Evolutionary conservation across 305 asterid species (phyloP).

Genomic region (Fraxinus floribunda): DNA sequence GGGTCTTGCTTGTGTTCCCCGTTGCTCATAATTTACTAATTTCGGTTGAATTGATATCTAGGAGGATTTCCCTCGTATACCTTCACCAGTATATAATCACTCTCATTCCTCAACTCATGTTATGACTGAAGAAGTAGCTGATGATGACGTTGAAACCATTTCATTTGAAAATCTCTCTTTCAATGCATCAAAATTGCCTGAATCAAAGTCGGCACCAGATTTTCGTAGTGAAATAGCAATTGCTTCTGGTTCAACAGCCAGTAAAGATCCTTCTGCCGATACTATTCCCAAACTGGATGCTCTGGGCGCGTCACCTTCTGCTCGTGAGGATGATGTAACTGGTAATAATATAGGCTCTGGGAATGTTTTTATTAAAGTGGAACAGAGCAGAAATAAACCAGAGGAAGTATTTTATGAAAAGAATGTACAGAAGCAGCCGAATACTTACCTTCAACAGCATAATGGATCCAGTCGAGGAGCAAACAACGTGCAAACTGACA

Average conservation of each 20-base stretch:
- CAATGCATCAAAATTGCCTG: conserved; percentile 40
- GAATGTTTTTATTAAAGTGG: conserved; percentile 34
- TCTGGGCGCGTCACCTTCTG: conserved; percentile 35
- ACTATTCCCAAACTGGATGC: conserved; percentile 32
- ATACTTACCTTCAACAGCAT: conserved; percentile 39
- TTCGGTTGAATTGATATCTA: conserved; percentile 26
- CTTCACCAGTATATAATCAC: conserved; percentile 69
- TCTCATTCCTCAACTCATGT: conserved; percentile 50
- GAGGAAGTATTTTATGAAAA: conserved; percentile 38
- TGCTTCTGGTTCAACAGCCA: conserved; percentile 31
- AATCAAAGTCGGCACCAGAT: conserved; percentile 36
- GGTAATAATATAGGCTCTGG: conserved; percentile 34
- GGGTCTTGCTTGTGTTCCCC: background rate
- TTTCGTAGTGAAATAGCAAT: conserved; percentile 33
- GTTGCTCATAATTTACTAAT: conserved; percentile 11
- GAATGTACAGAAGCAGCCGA: conserved; percentile 38
- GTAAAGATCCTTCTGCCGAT: conserved; percentile 32
- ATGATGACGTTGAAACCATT: conserved; percentile 43
- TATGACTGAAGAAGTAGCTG: conserved; percentile 47
- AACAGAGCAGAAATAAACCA: conserved; percentile 37
- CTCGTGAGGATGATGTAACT: conserved; percentile 35
- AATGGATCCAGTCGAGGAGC: conserved; percentile 41
- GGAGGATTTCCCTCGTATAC: conserved; percentile 80
- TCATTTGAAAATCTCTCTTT: conserved; percentile 54
- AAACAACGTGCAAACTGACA: conserved; percentile 28